A percentile compares a stretch with the other conserved stretches of the same genome.
These are phyloP conservation scores for Dionaea muscipula DNA, from an alignment of 179 eudicot species.

Conservation along the genomic window DNA sequence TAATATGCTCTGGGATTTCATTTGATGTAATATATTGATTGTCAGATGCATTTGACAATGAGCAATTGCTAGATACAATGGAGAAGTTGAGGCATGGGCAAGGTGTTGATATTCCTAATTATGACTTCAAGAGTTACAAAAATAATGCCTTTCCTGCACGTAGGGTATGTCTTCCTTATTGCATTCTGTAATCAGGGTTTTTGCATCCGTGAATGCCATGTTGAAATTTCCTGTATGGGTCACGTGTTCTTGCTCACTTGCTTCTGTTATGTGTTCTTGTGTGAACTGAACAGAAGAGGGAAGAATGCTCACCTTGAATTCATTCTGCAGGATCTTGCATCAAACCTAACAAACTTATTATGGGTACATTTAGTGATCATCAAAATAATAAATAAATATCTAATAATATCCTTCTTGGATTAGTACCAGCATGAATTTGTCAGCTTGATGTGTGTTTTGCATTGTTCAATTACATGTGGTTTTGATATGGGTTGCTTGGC, in stretches of 20 bases:
- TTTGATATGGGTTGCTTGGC: conserved; percentile 18
- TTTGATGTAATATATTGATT: conserved; percentile 4
- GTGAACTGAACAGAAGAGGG: not conserved
- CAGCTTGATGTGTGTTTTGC: not conserved
- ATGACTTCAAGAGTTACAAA: conserved; percentile 78
- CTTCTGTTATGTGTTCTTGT: not conserved
- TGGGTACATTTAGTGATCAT: no score
- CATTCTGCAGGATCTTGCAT: no score
- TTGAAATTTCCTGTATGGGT: not conserved
- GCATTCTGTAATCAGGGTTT: not conserved
- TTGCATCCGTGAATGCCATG: no score
- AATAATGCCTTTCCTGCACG: conserved; percentile 55
- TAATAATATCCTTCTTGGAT: no score
- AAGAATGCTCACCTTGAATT: not conserved
- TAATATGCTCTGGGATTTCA: not conserved
- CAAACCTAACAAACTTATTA: no score
- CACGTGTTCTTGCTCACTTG: not conserved
- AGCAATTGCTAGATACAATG: conserved; percentile 51
- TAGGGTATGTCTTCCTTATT: conserved; percentile 39
- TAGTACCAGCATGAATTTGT: not conserved
- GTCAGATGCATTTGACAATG: conserved; percentile 90
- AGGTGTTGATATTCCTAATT: conserved; percentile 79
- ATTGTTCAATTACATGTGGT: not conserved
- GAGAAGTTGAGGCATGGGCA: conserved; percentile 75
- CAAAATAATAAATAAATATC: no score